Percentiles rank a stretch among this genome's conserved stretches.
phyloP scores from a whole-genome alignment of 441 rosid genomes.

The Hura crepitans region DNA sequence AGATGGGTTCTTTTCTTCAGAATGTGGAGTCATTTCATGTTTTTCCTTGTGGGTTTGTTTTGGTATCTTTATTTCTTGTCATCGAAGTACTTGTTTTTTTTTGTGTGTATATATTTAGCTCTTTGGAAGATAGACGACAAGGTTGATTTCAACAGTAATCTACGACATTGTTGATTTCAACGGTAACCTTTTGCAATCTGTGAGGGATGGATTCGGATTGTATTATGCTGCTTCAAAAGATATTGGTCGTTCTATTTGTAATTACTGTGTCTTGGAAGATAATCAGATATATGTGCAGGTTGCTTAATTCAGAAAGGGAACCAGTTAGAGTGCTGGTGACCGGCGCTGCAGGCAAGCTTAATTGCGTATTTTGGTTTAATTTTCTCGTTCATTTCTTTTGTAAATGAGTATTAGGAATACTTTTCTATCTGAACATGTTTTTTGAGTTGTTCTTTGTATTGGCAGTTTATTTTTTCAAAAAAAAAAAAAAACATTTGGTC shows the following conservation, averaged over 20 bases:
- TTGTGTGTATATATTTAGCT: constrained; percentile 2
- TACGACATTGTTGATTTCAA: constrained; percentile 15
- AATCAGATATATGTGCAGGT: constrained; percentile 50
- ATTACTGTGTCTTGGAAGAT: constrained; percentile 53
- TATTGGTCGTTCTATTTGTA: constrained; percentile 41
- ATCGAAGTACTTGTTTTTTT: constrained; percentile 11
- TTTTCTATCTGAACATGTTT: neutral
- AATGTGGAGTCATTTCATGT: constrained; percentile 14
- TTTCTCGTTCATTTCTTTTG: neutral
- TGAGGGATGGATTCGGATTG: constrained; percentile 36
- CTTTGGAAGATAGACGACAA: neutral
- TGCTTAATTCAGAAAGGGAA: constrained; percentile 49
- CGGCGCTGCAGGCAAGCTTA: constrained; percentile 69
- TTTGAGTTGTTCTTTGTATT: neutral
- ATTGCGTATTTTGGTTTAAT: constrained; percentile 24
- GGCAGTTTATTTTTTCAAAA: neutral
- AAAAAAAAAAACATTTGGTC: too few species aligned
- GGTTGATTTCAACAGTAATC: constrained; percentile 12
- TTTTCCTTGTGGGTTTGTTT: constrained; percentile 19
- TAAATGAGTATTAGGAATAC: neutral
- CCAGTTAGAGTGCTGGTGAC: constrained; percentile 59
- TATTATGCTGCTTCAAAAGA: constrained; percentile 41
- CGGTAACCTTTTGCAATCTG: constrained; percentile 10
- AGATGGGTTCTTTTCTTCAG: constrained; percentile 29
- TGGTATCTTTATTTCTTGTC: constrained; percentile 28